Conservation (phyloP, 805 yeast species). For the Candida gorgasii region DNA sequence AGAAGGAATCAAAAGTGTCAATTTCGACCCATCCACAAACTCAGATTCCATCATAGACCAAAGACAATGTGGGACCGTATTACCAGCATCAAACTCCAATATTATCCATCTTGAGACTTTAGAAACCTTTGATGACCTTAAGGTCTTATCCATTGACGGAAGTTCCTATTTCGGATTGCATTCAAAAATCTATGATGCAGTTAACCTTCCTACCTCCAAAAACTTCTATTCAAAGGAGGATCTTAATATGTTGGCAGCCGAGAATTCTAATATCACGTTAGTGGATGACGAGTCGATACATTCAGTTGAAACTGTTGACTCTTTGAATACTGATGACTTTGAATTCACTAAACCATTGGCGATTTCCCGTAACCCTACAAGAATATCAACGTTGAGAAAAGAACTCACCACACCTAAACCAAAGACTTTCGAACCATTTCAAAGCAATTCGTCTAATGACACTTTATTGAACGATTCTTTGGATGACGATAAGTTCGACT, state of each 20-base stretch:
- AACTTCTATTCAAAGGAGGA: conserved; percentile 33
- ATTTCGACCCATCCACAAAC: conserved; percentile 33
- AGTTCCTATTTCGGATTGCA: conserved; percentile 61
- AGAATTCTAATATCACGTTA: conserved; percentile 17
- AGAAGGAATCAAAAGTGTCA: conserved; percentile 47
- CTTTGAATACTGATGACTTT: conserved; percentile 9
- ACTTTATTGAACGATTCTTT: conserved; percentile 12
- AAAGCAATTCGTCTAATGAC: conserved; percentile 14
- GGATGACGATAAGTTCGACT: conserved; percentile 1
- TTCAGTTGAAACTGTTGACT: conserved; percentile 1
- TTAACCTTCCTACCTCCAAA: conserved; percentile 17
- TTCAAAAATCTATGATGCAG: conserved; percentile 36
- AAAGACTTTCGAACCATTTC: background rate
- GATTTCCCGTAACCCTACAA: conserved; percentile 12
- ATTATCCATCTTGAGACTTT: conserved; percentile 49
- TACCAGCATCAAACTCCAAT: conserved; percentile 58
- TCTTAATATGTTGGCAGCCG: conserved; percentile 22
- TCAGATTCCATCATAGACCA: conserved; percentile 31
- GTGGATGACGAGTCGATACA: conserved; percentile 14
- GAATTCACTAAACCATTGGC: conserved; percentile 16
- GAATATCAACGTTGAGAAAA: background rate
- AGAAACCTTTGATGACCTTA: conserved; percentile 28
- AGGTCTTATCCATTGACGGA: conserved; percentile 54
- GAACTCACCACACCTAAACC: background rate
- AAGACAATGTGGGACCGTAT: conserved; percentile 60